These are phyloP conservation scores for Suillus luteus DNA, from an alignment of 768 basidiomycete genomes.

Conservation along the genomic window DNA sequence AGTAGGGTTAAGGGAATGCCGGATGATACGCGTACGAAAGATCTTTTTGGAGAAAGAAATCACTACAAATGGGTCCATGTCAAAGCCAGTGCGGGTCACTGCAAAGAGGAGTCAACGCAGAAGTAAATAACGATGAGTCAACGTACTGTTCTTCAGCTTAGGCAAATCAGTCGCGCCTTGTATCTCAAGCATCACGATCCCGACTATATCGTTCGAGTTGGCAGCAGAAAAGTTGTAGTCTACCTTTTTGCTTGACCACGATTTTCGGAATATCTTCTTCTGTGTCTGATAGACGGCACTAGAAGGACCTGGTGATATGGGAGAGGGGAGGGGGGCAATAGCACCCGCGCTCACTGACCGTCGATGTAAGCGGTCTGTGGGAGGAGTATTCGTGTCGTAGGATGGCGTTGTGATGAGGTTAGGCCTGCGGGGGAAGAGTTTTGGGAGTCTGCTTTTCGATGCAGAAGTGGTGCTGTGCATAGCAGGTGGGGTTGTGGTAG, in stretches of 20 bases:
- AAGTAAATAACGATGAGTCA: neutral
- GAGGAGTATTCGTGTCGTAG: constrained; percentile 29
- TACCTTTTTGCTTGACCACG: constrained; percentile 40
- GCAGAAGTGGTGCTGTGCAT: constrained; percentile 16
- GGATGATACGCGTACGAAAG: constrained; percentile 87
- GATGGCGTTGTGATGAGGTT: constrained; percentile 34
- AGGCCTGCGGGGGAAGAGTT: constrained; percentile 38
- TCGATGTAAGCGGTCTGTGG: constrained; percentile 28
- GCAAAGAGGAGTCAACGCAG: constrained; percentile 6
- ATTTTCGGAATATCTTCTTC: constrained; percentile 42
- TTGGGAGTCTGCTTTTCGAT: constrained; percentile 32
- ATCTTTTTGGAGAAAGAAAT: constrained; percentile 97
- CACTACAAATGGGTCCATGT: constrained; percentile 98
- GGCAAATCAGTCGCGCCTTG: constrained; percentile 83
- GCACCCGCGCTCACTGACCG: constrained; percentile 35
- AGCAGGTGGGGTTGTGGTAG: constrained; percentile 30
- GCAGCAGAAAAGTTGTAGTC: constrained; percentile 64
- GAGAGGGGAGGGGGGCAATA: constrained; percentile 15
- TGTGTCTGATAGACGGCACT: constrained; percentile 13
- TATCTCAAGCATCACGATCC: constrained; percentile 96
- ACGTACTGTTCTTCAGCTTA: constrained; percentile 81
- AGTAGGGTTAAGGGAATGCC: constrained; percentile 80
- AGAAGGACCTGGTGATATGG: constrained; percentile 8
- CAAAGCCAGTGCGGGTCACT: constrained; percentile 89
- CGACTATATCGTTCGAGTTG: constrained; percentile 73